Evolutionary conservation across 108 stramenopile species (phyloP).

Genomic region (Bacterosira constricta): DNA sequence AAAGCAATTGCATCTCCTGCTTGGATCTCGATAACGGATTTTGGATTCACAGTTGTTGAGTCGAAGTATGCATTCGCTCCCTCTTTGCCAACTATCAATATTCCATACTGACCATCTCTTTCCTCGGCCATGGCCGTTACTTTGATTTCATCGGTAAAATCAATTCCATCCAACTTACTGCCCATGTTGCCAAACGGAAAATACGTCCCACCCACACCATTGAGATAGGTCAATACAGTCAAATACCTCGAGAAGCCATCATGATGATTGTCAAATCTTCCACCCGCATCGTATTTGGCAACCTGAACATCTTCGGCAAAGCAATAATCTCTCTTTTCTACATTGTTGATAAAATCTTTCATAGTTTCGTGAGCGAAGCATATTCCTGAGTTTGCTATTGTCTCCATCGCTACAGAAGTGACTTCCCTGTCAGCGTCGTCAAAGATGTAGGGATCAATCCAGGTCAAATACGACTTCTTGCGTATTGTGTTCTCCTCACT

Average conservation of each 20-base stretch:
- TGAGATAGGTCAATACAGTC: conserved; percentile 55
- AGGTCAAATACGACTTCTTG: conserved; percentile 38
- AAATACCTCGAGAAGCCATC: conserved; percentile 46
- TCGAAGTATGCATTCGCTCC: conserved; percentile 1
- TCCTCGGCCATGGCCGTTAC: not conserved
- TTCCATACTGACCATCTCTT: conserved; percentile 32
- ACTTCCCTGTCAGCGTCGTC: not conserved
- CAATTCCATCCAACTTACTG: conserved; percentile 1
- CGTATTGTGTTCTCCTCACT: conserved; percentile 27
- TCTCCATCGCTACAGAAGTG: not conserved
- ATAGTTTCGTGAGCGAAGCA: conserved; percentile 35
- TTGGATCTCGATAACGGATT: conserved; percentile 29
- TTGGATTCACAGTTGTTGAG: not conserved
- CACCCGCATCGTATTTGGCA: conserved; percentile 44
- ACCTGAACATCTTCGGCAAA: conserved; percentile 51
- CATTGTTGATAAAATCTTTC: conserved; percentile 15
- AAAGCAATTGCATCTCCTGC: conserved; percentile 58
- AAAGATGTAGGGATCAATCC: conserved; percentile 26
- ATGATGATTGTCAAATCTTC: conserved; percentile 51
- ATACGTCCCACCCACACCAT: conserved; percentile 62
- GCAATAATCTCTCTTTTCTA: conserved; percentile 8
- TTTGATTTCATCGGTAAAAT: conserved; percentile 11
- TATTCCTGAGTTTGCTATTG: conserved; percentile 4
- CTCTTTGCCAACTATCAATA: conserved; percentile 45
- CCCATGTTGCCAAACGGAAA: conserved; percentile 47